Evolutionary conservation across 495 filamentous ascomycete species (phyloP), one percentile per base, ranked within the genome.

Genomic region (Hypoxylon intermedium): DNA sequence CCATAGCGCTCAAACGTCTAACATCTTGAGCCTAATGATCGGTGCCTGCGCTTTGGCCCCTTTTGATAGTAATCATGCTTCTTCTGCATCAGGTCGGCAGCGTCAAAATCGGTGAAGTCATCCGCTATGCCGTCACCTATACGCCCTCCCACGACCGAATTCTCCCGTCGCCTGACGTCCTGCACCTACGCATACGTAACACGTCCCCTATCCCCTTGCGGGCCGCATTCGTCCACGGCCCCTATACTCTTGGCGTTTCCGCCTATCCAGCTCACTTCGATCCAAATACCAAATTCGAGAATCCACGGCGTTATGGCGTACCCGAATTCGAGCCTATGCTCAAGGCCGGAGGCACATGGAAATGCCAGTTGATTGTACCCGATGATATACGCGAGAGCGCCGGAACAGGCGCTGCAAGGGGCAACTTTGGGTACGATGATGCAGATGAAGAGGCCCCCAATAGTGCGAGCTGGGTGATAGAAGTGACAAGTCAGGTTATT

Each of bases 281-380:
- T 65, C 91, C 92, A 3, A 89, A 96, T 69, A 72, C 77, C 57
- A 89, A 88, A 51, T 83, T 87, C 47, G 83, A 87, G 19, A 77
- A 84, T 19, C 79, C 83, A 18, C 79, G 78, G 19, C 74, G 75
- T 36, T 78, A 86, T 75, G 90, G 89, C 50, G 79, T 84, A 2
- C 93, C 92, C 20, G 87, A 95, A 69, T 98, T 93, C 72, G 94
- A 98, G 70, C 93, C 94, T 9, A 90, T 97, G 72, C 84, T 98
- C 61, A 98, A 98, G 75, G 92, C 94, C 18, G 95, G 91, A 12
- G 92, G 90, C 15, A 86, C 77, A 48, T 98, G 91, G 87, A 84
- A 84, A 68, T 87, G 90, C 21, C 80, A 79, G 41, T 85, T 98
- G 48, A 81, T 83, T 6, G 84, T 98, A 3, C 93, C 93, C 1